phyloP scores from a whole-genome alignment of 345 rosid genomes.

The Acer campestre region DNA sequence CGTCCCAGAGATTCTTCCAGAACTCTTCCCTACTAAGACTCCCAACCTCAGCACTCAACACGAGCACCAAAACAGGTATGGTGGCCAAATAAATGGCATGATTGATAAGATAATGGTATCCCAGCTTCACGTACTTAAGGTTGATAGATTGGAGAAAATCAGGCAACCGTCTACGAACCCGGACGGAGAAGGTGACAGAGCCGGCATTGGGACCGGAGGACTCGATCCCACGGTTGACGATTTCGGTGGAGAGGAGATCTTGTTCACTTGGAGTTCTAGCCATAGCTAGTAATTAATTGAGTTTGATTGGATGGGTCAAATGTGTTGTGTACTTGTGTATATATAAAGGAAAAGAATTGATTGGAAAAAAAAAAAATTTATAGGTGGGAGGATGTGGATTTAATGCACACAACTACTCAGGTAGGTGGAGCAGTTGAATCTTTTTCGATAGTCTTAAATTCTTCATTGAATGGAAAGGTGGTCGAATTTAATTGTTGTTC shows the following conservation, averaged over 20 bases:
- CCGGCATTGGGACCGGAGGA: slow-evolving; percentile 93
- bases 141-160: slow-evolving; percentile 96
- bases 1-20: slow-evolving; percentile 85
- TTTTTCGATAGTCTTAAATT: slow-evolving; percentile 46
- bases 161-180: slow-evolving; percentile 88
- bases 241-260: slow-evolving; percentile 87
- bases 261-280: slow-evolving; percentile 48
- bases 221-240: slow-evolving; percentile 87
- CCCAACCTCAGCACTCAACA: slow-evolving; percentile 87
- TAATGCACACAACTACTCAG: slow-evolving; percentile 62
- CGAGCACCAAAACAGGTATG: slow-evolving; percentile 73
- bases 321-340: too few species aligned
- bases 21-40: slow-evolving; percentile 82
- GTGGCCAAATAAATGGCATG: slow-evolving; percentile 94
- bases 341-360: too few species aligned
- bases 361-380: too few species aligned
- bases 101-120: slow-evolving; percentile 91
- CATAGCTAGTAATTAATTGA: slow-evolving; percentile 15
- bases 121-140: slow-evolving; percentile 90
- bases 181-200: slow-evolving; percentile 78
- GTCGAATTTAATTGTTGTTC: slow-evolving; percentile 1
- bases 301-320: background rate
- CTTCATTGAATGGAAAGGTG: slow-evolving; percentile 34
- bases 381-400: slow-evolving; percentile 45
- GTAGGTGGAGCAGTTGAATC: slow-evolving; percentile 55